Evolutionary conservation across 2,329 filamentous ascomycete species (phyloP).

Genomic region (Trichoderma polysporum): DNA sequence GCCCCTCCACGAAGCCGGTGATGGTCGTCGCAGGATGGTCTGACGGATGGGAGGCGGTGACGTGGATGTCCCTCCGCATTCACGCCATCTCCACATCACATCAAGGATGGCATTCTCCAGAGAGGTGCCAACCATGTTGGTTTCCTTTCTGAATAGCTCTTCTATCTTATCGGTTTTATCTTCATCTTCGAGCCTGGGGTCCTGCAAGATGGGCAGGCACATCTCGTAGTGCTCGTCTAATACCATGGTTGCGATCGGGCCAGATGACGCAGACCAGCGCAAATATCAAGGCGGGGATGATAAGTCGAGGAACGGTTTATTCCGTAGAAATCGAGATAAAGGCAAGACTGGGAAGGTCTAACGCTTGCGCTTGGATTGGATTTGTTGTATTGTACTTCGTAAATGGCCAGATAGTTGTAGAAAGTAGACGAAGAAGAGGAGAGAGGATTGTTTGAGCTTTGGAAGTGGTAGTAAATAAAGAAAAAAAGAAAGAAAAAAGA

Average conservation of each 20-base stretch:
- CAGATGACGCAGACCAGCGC: constrained; percentile 9
- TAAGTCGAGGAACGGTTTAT: background rate
- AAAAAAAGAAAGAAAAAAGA: background rate
- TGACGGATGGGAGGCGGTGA: constrained; percentile 85
- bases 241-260: constrained; percentile 64
- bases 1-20: constrained; percentile 90
- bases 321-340: background rate
- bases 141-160: constrained; percentile 77
- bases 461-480: background rate
- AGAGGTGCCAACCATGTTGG: constrained; percentile 68
- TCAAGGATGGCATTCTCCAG: constrained; percentile 91
- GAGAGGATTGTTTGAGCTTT: background rate
- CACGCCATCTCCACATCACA: constrained; percentile 82
- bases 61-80: constrained; percentile 60
- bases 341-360: background rate
- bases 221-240: constrained; percentile 91
- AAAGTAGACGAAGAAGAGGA: background rate
- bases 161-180: constrained; percentile 93
- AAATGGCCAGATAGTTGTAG: background rate
- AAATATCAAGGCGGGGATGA: background rate
- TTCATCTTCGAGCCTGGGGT: constrained; percentile 81
- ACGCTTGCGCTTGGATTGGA: constrained; percentile 2
- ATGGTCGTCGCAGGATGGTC: constrained; percentile 84
- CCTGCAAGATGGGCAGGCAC: constrained; percentile 83
- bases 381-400: background rate